These are phyloP conservation scores for Mucuna pruriens DNA, from an alignment of 306 rosid genomes.

Conservation along the genomic window DNA sequence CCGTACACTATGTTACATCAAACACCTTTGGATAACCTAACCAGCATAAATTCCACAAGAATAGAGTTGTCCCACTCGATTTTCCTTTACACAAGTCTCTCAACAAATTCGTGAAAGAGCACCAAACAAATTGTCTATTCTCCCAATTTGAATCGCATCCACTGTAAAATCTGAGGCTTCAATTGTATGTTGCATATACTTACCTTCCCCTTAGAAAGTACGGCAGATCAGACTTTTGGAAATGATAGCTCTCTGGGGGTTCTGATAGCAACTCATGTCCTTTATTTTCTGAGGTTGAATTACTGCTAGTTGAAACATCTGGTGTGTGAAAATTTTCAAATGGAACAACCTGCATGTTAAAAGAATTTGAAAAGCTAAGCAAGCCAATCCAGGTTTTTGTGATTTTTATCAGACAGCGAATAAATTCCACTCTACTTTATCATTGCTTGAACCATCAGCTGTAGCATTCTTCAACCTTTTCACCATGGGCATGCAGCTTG, in stretches of 20 bases:
- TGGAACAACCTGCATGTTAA: conserved; percentile 56
- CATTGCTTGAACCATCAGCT: conserved; percentile 46
- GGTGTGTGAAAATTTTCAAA: conserved; percentile 38
- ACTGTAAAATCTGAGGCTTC: conserved; percentile 44
- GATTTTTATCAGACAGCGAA: conserved; percentile 10
- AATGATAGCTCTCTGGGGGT: conserved; percentile 47
- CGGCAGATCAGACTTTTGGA: conserved; percentile 45
- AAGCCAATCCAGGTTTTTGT: conserved; percentile 18
- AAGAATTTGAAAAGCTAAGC: conserved; percentile 28
- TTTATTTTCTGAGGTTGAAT: conserved; percentile 41
- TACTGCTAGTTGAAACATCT: conserved; percentile 41
- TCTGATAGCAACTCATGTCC: conserved; percentile 51
- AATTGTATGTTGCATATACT: conserved; percentile 33
- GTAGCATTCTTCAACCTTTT: conserved; percentile 62
- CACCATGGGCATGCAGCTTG: conserved; percentile 47
- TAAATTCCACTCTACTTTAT: conserved; percentile 53
- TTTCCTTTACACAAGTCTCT: conserved; percentile 25
- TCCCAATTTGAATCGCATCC: conserved; percentile 34
- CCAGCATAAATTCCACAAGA: conserved; percentile 20
- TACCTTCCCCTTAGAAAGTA: conserved; percentile 50
- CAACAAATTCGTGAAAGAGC: conserved; percentile 36
- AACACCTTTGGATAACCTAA: conserved; percentile 43
- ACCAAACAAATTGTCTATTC: conserved; percentile 19
- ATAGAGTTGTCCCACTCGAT: conserved; percentile 19
- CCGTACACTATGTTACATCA: conserved; percentile 23